Evolutionary conservation across 2,329 filamentous ascomycete species (phyloP), one percentile per base, ranked within the genome.

Genomic region (Acrodontium crateriforme): DNA sequence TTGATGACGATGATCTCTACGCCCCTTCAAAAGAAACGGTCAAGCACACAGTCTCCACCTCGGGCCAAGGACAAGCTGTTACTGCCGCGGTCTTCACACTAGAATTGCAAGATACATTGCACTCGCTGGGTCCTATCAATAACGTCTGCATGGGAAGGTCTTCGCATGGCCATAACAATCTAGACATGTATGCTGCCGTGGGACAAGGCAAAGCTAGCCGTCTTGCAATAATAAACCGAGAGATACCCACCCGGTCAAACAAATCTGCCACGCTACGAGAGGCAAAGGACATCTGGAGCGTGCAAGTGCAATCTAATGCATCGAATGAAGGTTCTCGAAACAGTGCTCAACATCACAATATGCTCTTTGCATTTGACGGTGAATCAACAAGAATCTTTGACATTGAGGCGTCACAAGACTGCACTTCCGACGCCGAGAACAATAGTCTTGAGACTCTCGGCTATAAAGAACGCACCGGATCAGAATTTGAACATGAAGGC

Each of bases 401-500:
- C 22, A 36, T 45, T 9, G 23, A 25, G 3, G n/a, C n/a, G n/a
- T n/a, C n/a, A n/a, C n/a, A n/a, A n/a, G n/a, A n/a, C n/a, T n/a
- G n/a, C n/a, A n/a, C n/a, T n/a, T 13, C 24, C 4, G 17, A 18
- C 3, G 24, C 27, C n/a, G 31, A 24, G 4, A 34, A 34, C 10
- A n/a, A n/a, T n/a, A n/a, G n/a, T n/a, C n/a, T n/a, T n/a, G 37
- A 37, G 7, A 17, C 12, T 12, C 10, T n/a, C 5, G 30, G 22
- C 6, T 50, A 47, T 24, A 37, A 34, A 5, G 47, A 78, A 20
- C 65, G 87, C 6, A 71, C 72, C 18, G 82, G 78, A 20, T 83
- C 84, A 1, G 89, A 98, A 46, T 94, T 95, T 49, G 91, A 98
- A 36, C 74, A 79, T 24, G 82, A 85, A 37, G 89, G 85, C 15